Percentiles rank a stretch among this genome's conserved stretches.
These are phyloP conservation scores for Xylaria sp. DNA, from an alignment of 2,329 filamentous ascomycete genomes.

Conservation along the genomic window DNA sequence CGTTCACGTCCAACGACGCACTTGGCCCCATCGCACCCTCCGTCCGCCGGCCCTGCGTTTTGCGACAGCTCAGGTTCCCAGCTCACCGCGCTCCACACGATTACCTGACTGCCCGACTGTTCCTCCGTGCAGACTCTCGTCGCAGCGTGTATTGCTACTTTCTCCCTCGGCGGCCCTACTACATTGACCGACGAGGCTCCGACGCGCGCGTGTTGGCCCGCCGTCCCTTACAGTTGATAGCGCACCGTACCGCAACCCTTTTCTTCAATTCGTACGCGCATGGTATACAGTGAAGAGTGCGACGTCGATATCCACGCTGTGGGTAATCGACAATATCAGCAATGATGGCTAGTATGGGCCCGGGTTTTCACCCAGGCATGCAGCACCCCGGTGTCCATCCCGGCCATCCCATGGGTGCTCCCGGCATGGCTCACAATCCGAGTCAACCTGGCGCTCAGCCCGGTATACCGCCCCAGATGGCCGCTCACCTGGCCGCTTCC, in stretches of 20 bases:
- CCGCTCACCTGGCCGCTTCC: slow-evolving; percentile 75
- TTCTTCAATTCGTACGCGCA: slow-evolving; percentile 49
- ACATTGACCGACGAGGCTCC: slow-evolving; percentile 3
- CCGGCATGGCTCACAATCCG: slow-evolving; percentile 72
- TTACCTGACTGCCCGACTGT: background rate
- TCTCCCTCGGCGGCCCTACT: background rate
- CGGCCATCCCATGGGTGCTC: slow-evolving; percentile 69
- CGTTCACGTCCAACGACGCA: slow-evolving; percentile 7
- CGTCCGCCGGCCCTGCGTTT: background rate
- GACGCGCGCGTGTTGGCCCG: slow-evolving; percentile 15
- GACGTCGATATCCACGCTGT: slow-evolving; percentile 69
- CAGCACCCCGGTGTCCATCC: slow-evolving; percentile 75
- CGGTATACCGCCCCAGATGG: slow-evolving; percentile 73
- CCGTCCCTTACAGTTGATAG: slow-evolving; percentile 29
- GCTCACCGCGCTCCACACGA: slow-evolving; percentile 11
- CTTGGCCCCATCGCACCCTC: slow-evolving; percentile 17
- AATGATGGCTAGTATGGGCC: slow-evolving; percentile 78
- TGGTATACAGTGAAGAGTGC: slow-evolving; percentile 58
- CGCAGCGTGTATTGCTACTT: slow-evolving; percentile 8
- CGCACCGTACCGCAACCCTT: slow-evolving; percentile 26
- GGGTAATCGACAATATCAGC: slow-evolving; percentile 61
- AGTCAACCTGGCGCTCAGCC: slow-evolving; percentile 75
- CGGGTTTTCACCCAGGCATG: slow-evolving; percentile 76
- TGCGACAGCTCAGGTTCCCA: background rate
- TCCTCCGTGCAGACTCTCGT: background rate